Evolutionary conservation across 1,284 basidiomycete genomes (phyloP), one percentile per base, ranked within the genome.

Genomic region (Trichosporon inkin): DNA sequence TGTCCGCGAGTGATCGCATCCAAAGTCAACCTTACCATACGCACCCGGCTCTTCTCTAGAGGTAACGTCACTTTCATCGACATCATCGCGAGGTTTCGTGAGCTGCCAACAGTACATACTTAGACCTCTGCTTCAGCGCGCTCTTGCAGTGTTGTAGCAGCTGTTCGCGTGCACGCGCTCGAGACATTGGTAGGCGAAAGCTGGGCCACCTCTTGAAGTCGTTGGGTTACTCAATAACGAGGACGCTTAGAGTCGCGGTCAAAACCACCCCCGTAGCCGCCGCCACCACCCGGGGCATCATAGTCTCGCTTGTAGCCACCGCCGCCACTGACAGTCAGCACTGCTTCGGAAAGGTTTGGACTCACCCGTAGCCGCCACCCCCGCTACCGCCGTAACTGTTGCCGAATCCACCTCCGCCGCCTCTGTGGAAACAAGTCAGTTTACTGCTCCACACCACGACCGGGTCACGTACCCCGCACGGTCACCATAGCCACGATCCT

Each of bases 241-340:
- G 86, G 85, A 71, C 89, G 86, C 80, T 91, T 91, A 41, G 82
- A 71, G 68, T 90, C 88, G 67, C 88, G 84, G 77, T 90, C 89
- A 71, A 89, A 88, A 77, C 84, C 86, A 70, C 86, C 86, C 77
- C 85, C 85, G 58, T 84, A 84, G 53, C 83, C 83, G 65, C 85
- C 82, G 38, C 76, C 77, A 28, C 77, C 75, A 54, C 79, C 79
- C 16, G 67, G 72, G 5, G 63, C 66, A 32, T 71, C 68, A 55
- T 66, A 72, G 41, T 74, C 70, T 13, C 74, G 69, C 67, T 76
- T 76, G 67, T 69, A 71, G 17, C 71, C 63, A 6, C 67, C 68
- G 34, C 60, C 57, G 6, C 60, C 62, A 8, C 61, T 55, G 10
- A 3, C 13, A 19, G 51, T 53, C 32, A 53, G 51, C 34, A 7